Evolutionary conservation across 257 asterid species (phyloP).

Genomic region (Paulownia fortunei): DNA sequence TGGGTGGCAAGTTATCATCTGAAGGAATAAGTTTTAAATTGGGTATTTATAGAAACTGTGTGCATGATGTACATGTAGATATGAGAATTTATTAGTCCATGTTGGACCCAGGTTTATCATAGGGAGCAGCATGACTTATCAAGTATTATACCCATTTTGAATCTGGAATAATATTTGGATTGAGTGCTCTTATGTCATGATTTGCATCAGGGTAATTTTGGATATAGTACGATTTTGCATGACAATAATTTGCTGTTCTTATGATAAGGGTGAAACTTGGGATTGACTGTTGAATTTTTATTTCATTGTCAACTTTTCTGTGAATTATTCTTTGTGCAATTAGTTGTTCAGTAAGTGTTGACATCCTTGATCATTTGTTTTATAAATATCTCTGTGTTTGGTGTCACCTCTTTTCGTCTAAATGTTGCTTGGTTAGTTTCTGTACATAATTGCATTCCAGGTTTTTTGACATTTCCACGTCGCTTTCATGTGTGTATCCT

Average conservation of each 20-base stretch:
- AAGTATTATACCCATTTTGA: slow-evolving; percentile 1
- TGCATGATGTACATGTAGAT: not conserved
- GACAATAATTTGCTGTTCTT: not conserved
- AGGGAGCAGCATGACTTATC: not conserved
- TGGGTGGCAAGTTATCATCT: not conserved
- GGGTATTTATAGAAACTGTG: not conserved
- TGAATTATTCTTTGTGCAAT: not conserved
- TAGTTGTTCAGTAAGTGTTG: slow-evolving; percentile 3
- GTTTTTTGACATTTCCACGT: slow-evolving; percentile 10
- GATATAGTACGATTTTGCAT: not conserved
- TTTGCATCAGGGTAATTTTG: not conserved
- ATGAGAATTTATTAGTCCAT: not conserved
- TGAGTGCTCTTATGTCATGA: not conserved
- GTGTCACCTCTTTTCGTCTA: slow-evolving; percentile 14
- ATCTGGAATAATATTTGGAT: not conserved
- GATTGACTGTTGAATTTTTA: not conserved
- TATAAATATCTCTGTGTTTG: slow-evolving; percentile 1
- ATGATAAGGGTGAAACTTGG: not conserved
- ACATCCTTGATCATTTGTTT: not conserved
- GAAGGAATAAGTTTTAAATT: not conserved
- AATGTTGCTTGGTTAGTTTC: not conserved
- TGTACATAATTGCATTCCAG: slow-evolving; percentile 22
- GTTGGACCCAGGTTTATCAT: not conserved
- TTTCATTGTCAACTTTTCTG: not conserved
- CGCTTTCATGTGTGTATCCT: slow-evolving; percentile 21